Evolutionary conservation across 2,329 filamentous ascomycete species (phyloP).

Genomic region (Neonectria neomacrospora): DNA sequence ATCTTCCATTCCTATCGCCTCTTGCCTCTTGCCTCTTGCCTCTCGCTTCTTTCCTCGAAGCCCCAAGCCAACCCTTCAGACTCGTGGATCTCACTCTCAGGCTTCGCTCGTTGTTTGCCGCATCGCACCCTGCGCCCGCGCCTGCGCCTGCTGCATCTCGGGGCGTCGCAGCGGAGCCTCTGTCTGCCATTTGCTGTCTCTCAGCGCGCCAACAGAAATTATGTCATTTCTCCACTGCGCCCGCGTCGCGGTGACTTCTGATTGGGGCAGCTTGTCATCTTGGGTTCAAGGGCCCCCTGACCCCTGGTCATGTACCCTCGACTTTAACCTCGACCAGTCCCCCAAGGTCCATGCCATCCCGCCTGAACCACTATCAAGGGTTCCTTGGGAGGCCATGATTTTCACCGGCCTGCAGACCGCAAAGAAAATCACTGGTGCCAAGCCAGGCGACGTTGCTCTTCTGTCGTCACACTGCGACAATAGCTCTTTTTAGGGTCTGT

Average conservation of each 20-base stretch:
- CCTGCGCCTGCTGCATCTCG: slow-evolving; percentile 36
- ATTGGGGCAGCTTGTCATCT: slow-evolving; percentile 48
- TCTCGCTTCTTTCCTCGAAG: not conserved
- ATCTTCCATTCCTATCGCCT: slow-evolving; percentile 16
- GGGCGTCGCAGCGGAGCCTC: slow-evolving; percentile 35
- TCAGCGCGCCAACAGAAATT: slow-evolving; percentile 32
- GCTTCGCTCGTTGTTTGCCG: slow-evolving; percentile 26
- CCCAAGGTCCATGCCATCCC: slow-evolving; percentile 35
- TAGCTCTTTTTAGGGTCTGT: slow-evolving; percentile 10
- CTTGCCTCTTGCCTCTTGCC: slow-evolving; percentile 2
- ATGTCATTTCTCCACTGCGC: slow-evolving; percentile 46
- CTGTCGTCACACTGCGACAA: slow-evolving; percentile 30
- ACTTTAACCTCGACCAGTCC: slow-evolving; percentile 11
- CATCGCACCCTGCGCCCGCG: slow-evolving; percentile 36
- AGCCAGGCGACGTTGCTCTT: slow-evolving; percentile 28
- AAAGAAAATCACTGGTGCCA: slow-evolving; percentile 32
- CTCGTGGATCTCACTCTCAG: slow-evolving; percentile 8
- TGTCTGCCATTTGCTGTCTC: slow-evolving; percentile 29
- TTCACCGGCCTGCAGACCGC: slow-evolving; percentile 29
- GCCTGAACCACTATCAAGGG: slow-evolving; percentile 38
- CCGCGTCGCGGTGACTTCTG: slow-evolving; percentile 31
- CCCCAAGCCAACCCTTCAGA: not conserved
- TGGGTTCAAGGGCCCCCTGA: slow-evolving; percentile 40
- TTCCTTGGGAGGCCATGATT: slow-evolving; percentile 38
- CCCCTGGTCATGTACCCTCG: slow-evolving; percentile 35